Evolutionary conservation across 176 grass and related monocot genomes (phyloP).

Genomic region (Melocanna baccifera): DNA sequence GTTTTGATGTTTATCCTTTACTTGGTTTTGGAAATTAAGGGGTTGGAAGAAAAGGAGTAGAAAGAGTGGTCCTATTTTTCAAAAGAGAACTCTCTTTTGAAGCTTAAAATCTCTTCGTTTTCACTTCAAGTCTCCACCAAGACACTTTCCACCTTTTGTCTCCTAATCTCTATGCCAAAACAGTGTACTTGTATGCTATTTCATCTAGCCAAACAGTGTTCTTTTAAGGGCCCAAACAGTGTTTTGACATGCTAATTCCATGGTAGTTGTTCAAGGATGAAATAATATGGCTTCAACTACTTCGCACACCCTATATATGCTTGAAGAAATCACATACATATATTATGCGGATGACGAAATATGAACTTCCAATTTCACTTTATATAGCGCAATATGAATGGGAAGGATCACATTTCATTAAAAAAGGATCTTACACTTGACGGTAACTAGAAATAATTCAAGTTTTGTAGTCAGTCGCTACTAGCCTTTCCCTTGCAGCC

Average conservation of each 20-base stretch:
- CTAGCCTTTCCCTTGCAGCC: not conserved
- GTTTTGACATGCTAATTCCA: slow-evolving; percentile 11
- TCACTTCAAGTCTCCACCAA: slow-evolving; percentile 28
- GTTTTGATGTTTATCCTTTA: not conserved
- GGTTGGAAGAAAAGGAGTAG: not conserved
- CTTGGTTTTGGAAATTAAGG: not conserved
- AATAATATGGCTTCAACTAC: slow-evolving; percentile 32
- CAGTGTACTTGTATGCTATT: slow-evolving; percentile 13
- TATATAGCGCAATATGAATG: not conserved
- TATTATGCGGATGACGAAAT: not conserved
- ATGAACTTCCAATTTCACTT: not conserved
- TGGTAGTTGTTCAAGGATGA: slow-evolving; percentile 10
- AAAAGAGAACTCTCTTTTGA: not conserved
- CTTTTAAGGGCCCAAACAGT: not conserved
- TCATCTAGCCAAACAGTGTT: not conserved
- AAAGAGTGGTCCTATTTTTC: not conserved
- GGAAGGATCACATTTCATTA: not conserved
- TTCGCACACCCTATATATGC: not conserved
- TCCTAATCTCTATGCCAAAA: not conserved
- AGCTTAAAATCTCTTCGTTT: slow-evolving; percentile 18
- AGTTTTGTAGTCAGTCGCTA: too few relatives aligned
- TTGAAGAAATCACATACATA: not conserved
- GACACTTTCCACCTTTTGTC: not conserved
- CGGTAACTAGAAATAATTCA: not conserved
- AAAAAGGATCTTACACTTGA: not conserved